Evolutionary conservation across 208 protist genomes (phyloP).

Genomic region (Acanthamoeba castellanii): DNA sequence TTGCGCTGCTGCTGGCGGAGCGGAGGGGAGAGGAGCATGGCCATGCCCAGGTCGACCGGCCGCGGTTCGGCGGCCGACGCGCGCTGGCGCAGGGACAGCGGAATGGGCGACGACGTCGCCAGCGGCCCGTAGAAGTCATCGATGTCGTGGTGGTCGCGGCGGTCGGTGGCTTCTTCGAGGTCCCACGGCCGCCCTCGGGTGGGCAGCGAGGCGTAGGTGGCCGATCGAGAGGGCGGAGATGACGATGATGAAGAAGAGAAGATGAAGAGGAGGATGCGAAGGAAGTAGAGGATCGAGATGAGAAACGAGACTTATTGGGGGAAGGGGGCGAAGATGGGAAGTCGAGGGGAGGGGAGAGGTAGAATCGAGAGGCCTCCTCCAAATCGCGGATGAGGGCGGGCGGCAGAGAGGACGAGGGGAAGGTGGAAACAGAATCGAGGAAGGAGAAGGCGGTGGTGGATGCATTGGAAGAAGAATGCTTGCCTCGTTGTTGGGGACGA

Average conservation of each 20-base stretch:
- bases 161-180: neutral
- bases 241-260: neutral
- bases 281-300: neutral
- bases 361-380: neutral
- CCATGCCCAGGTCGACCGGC: neutral
- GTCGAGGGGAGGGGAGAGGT: neutral
- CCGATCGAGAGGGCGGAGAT: neutral
- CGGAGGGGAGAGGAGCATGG: neutral
- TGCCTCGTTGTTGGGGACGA: neutral
- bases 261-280: neutral
- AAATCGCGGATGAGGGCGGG: constrained; percentile 1
- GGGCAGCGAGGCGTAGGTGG: neutral
- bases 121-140: neutral
- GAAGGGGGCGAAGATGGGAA: neutral
- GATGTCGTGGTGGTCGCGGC: neutral
- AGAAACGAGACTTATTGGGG: neutral
- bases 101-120: neutral
- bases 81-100: neutral
- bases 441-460: neutral
- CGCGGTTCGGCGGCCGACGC: neutral
- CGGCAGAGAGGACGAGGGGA: neutral
- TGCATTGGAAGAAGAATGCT: no score
- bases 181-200: neutral
- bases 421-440: constrained; percentile 16
- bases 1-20: neutral